Evolutionary conservation across 805 yeast species (phyloP).

Genomic region (Yarrowia sp.): DNA sequence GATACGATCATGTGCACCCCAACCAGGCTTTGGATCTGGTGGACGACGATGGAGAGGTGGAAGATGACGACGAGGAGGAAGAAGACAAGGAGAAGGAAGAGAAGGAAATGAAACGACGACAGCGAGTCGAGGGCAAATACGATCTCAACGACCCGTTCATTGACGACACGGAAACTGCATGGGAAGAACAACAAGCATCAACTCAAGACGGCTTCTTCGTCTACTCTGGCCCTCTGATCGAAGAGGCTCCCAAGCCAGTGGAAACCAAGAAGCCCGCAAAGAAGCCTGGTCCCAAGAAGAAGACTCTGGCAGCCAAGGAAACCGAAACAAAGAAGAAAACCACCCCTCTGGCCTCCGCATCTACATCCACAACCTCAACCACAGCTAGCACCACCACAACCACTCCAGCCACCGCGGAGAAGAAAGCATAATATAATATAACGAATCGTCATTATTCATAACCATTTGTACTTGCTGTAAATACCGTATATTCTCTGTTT

Average conservation of each 20-base stretch:
- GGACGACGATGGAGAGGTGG: slow-evolving; percentile 59
- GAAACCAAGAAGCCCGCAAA: slow-evolving; percentile 34
- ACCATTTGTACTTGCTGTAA: no score
- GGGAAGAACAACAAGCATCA: slow-evolving; percentile 93
- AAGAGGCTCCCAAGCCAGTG: slow-evolving; percentile 50
- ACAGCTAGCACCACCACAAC: slow-evolving; percentile 12
- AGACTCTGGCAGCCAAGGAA: slow-evolving; percentile 38
- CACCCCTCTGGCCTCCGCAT: slow-evolving; percentile 5
- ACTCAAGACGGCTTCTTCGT: slow-evolving; percentile 96
- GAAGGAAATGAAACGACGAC: slow-evolving; percentile 52
- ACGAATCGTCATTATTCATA: not conserved
- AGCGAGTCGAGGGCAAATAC: slow-evolving; percentile 84
- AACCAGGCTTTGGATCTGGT: slow-evolving; percentile 55
- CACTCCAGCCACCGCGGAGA: slow-evolving; percentile 13
- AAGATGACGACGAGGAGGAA: slow-evolving; percentile 46
- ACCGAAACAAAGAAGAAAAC: slow-evolving; percentile 38
- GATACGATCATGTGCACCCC: slow-evolving; percentile 75
- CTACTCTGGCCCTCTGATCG: slow-evolving; percentile 84
- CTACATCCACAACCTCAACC: slow-evolving; percentile 18
- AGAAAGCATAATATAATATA: slow-evolving; percentile 9
- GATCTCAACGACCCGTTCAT: slow-evolving; percentile 94
- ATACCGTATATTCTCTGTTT: no score
- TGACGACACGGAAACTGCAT: slow-evolving; percentile 88
- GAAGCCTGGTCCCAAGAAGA: slow-evolving; percentile 39
- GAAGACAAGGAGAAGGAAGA: slow-evolving; percentile 47